Conservation (phyloP, 2,329 filamentous ascomycete genomes). For the Epichloe uncinata region DNA sequence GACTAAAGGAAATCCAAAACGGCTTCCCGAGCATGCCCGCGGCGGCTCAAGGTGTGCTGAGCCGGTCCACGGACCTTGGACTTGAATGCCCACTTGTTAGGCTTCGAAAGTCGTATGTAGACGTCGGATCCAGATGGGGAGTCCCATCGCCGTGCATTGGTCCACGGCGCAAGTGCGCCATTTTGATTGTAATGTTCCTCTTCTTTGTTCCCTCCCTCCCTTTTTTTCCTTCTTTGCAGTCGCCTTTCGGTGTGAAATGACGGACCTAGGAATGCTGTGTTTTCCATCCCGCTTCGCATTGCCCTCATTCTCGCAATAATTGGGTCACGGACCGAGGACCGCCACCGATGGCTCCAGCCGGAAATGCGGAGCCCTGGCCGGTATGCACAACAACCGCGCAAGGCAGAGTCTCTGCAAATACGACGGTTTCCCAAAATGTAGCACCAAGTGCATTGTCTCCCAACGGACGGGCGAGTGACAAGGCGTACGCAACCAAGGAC, state of each 20-base stretch:
- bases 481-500: constrained; percentile 1
- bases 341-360: neutral
- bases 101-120: neutral
- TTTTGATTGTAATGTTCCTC: neutral
- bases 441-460: neutral
- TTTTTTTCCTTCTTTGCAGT: neutral
- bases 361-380: neutral
- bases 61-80: neutral
- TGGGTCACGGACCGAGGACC: neutral
- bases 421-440: neutral
- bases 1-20: neutral
- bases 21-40: no score
- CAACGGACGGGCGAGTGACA: neutral
- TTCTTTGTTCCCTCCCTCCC: neutral
- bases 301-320: neutral
- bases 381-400: neutral
- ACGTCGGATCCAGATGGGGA: no score
- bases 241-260: neutral
- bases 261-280: neutral
- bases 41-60: neutral
- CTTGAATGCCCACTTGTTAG: neutral
- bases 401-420: neutral
- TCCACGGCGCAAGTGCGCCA: neutral
- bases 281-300: neutral
- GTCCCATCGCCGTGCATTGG: neutral